A percentile compares a stretch with the other conserved stretches of the same genome.
phyloP scores from a whole-genome alignment of 768 basidiomycete genomes.

The Russula foetens region DNA sequence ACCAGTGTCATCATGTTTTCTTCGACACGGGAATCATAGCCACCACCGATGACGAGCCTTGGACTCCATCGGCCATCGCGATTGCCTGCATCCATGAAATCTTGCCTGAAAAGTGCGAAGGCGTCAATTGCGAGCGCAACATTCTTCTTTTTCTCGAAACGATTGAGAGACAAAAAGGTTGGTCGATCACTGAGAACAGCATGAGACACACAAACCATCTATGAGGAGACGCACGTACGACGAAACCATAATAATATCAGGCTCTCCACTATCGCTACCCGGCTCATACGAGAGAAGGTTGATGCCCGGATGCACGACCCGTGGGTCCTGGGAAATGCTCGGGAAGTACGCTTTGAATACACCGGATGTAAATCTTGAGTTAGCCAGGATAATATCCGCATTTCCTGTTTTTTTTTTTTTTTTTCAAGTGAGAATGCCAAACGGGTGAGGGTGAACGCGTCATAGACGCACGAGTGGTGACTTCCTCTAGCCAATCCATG shows the following conservation, averaged over 20 bases:
- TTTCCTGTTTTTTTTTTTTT: constrained; percentile 50
- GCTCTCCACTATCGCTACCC: constrained; percentile 32
- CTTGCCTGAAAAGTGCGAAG: constrained; percentile 50
- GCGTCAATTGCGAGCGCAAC: constrained; percentile 69
- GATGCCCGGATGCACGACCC: constrained; percentile 94
- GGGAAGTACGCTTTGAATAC: constrained; percentile 73
- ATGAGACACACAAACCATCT: background rate
- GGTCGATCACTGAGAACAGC: constrained; percentile 42
- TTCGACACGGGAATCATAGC: constrained; percentile 80
- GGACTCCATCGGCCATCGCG: constrained; percentile 28
- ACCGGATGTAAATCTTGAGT: constrained; percentile 83
- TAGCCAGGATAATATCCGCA: constrained; percentile 85
- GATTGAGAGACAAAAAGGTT: constrained; percentile 82
- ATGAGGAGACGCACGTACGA: constrained; percentile 40
- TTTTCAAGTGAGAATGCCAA: background rate
- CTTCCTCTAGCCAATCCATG: constrained; percentile 85
- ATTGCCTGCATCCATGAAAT: constrained; percentile 12
- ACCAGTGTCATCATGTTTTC: constrained; percentile 74
- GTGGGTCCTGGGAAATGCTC: constrained; percentile 50
- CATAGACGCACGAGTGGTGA: constrained; percentile 68
- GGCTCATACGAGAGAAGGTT: constrained; percentile 66
- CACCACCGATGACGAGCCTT: constrained; percentile 82
- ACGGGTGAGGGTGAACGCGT: background rate
- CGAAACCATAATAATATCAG: constrained; percentile 44
- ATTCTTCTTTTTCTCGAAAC: constrained; percentile 96